Evolutionary conservation across 352 stramenopile genomes (phyloP).

Genomic region (Globisporangium polare): DNA sequence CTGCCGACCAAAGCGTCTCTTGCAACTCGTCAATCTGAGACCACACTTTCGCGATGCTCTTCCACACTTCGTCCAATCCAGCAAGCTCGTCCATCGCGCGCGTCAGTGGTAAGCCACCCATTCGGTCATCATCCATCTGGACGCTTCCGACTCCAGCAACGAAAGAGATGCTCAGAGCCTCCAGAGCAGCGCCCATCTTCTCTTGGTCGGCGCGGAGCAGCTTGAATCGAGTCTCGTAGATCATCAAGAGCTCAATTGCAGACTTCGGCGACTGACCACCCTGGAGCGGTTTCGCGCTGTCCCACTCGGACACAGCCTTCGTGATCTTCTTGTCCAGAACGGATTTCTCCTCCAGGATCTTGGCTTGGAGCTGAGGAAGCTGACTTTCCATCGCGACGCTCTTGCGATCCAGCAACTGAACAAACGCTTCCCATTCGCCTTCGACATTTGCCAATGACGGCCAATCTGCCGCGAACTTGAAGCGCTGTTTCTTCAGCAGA

Average conservation of each 20-base stretch:
- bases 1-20: conserved; percentile 92
- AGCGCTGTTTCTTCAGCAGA: conserved; percentile 95
- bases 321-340: conserved; percentile 79
- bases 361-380: conserved; percentile 95
- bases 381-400: conserved; percentile 95
- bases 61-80: conserved; percentile 98
- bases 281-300: conserved; percentile 76
- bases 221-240: conserved; percentile 85
- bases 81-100: conserved; percentile 89
- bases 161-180: conserved; percentile 91
- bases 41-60: conserved; percentile 90
- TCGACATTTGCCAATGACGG: conserved; percentile 94
- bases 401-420: conserved; percentile 86
- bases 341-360: conserved; percentile 96
- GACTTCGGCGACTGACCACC: conserved; percentile 63
- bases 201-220: conserved; percentile 90
- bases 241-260: conserved; percentile 73
- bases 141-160: conserved; percentile 39
- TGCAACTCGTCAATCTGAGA: conserved; percentile 89
- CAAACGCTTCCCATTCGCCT: conserved; percentile 95
- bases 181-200: conserved; percentile 93
- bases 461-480: conserved; percentile 95
- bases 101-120: conserved; percentile 61
- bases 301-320: conserved; percentile 77
- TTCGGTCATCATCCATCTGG: conserved; percentile 73